phyloP scores from a whole-genome alignment of 1,139 yeast genomes.

The Sugiyamaella sp. region DNA sequence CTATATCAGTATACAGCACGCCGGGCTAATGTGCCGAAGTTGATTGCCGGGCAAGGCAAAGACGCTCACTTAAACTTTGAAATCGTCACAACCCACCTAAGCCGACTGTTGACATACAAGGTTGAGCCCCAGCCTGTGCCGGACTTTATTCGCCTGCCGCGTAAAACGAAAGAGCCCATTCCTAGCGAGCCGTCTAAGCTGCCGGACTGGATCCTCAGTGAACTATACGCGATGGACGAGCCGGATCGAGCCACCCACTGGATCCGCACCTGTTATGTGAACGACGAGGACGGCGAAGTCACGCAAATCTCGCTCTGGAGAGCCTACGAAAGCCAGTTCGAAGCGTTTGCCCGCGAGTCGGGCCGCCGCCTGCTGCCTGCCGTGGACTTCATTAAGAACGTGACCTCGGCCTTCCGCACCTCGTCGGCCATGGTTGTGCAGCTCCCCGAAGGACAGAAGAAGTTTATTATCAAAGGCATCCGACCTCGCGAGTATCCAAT shows the following conservation, averaged over 20 bases:
- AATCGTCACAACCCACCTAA: constrained; percentile 57
- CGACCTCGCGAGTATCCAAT: constrained; percentile 62
- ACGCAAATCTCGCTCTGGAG: constrained; percentile 97
- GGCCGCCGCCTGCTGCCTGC: constrained; percentile 76
- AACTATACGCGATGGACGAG: constrained; percentile 69
- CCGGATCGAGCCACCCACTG: constrained; percentile 93
- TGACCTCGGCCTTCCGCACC: constrained; percentile 84
- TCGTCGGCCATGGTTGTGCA: constrained; percentile 91
- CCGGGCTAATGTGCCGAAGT: constrained; percentile 42
- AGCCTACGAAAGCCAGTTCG: constrained; percentile 86
- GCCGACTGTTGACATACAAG: constrained; percentile 58
- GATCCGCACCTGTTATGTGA: constrained; percentile 92
- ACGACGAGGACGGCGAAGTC: constrained; percentile 75
- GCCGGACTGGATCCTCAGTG: constrained; percentile 59
- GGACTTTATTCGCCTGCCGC: constrained; percentile 45
- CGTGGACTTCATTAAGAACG: constrained; percentile 94
- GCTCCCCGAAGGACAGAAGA: constrained; percentile 60
- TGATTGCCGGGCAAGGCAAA: no score
- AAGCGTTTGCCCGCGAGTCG: constrained; percentile 50
- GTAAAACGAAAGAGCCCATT: constrained; percentile 44
- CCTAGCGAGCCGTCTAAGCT: constrained; percentile 69
- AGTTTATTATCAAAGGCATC: constrained; percentile 90
- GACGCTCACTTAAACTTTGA: constrained; percentile 46
- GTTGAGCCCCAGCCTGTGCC: constrained; percentile 41
- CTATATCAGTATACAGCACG: constrained; percentile 66